A percentile compares a stretch with the other conserved stretches of the same genome.
These are phyloP conservation scores for Kalaharituber pfeilii DNA, from an alignment of 2,329 filamentous ascomycete genomes.

Conservation along the genomic window DNA sequence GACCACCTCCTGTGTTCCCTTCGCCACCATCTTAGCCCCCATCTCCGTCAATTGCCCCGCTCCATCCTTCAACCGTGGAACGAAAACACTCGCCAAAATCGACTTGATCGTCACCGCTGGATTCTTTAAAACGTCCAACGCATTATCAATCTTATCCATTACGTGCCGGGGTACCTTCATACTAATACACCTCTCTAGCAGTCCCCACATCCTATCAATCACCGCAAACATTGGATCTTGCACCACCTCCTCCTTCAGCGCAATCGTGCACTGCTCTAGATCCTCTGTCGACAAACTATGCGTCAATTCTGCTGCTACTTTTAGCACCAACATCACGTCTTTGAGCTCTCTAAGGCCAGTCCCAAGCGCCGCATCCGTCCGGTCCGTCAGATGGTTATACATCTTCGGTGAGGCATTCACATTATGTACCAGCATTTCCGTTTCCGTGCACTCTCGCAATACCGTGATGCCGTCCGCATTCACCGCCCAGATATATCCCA, in stretches of 20 bases:
- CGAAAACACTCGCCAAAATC: conserved; percentile 34
- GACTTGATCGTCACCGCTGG: conserved; percentile 37
- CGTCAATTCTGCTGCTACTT: conserved; percentile 52
- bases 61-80: conserved; percentile 28
- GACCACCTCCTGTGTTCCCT: conserved; percentile 62
- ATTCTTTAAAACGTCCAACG: conserved; percentile 23
- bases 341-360: conserved; percentile 15
- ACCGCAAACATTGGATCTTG: conserved; percentile 53
- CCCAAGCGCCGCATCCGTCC: conserved; percentile 13
- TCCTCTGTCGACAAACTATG: conserved; percentile 53
- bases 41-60: conserved; percentile 47
- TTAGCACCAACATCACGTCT: conserved; percentile 34
- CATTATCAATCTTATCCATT: conserved; percentile 26
- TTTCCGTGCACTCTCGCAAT: conserved; percentile 57
- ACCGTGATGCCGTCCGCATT: conserved; percentile 66
- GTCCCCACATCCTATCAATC: conserved; percentile 54
- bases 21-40: conserved; percentile 56
- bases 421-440: conserved; percentile 64
- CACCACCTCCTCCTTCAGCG: conserved; percentile 55
- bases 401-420: conserved; percentile 36
- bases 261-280: conserved; percentile 47
- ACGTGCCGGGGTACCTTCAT: conserved; percentile 69
- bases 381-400: conserved; percentile 13
- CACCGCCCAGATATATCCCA: conserved; percentile 64
- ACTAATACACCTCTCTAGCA: conserved; percentile 65